Conservation (phyloP, 805 yeast species). For the Naumovozyma baii region DNA sequence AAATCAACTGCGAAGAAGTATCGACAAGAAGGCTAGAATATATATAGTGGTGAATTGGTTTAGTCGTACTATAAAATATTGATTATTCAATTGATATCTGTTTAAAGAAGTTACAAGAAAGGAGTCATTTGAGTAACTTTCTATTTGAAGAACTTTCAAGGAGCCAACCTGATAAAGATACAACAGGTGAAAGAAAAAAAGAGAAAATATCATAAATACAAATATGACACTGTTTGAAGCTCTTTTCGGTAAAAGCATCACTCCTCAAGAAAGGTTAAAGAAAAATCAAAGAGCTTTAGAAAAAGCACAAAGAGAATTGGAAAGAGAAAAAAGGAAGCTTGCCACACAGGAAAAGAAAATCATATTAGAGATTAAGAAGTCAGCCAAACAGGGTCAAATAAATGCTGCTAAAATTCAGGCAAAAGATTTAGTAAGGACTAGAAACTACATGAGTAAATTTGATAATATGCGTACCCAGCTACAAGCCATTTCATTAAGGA, state of each 20-base stretch:
- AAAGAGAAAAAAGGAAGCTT: slow-evolving; percentile 74
- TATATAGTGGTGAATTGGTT: too few species aligned
- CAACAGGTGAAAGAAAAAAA: too few species aligned
- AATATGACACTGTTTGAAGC: slow-evolving; percentile 72
- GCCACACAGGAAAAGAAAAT: slow-evolving; percentile 90
- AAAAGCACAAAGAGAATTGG: slow-evolving; percentile 86
- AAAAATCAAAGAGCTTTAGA: slow-evolving; percentile 94
- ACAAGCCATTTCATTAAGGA: slow-evolving; percentile 86
- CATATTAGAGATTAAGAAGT: slow-evolving; percentile 74
- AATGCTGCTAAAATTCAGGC: slow-evolving; percentile 92
- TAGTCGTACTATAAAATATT: too few species aligned
- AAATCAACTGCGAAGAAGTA: too few species aligned
- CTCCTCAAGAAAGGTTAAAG: slow-evolving; percentile 91
- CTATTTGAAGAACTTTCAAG: not conserved
- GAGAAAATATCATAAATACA: not conserved
- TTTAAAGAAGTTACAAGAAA: too few species aligned
- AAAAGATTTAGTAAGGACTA: slow-evolving; percentile 83
- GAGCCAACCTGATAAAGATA: too few species aligned
- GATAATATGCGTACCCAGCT: slow-evolving; percentile 89
- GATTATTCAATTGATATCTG: too few species aligned
- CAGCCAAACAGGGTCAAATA: slow-evolving; percentile 84
- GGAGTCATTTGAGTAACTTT: too few species aligned
- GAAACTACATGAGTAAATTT: slow-evolving; percentile 73
- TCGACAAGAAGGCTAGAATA: too few species aligned
- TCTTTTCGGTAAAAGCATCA: slow-evolving; percentile 88